phyloP scores from a whole-genome alignment of 2,329 filamentous ascomycete genomes.

The Colletotrichum euphorbiae region DNA sequence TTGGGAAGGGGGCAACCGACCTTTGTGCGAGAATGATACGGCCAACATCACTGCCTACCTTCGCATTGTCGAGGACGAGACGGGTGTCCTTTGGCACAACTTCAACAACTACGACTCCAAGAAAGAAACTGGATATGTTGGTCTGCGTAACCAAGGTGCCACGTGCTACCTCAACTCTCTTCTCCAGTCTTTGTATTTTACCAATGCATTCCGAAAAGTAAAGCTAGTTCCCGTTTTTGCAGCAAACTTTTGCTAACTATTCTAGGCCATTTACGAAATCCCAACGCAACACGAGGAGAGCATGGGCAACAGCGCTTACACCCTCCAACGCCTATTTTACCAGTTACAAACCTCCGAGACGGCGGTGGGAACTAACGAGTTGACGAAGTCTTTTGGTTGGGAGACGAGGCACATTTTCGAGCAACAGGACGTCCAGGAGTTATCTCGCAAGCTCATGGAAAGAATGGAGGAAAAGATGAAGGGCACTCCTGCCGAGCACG shows the following conservation, averaged over 20 bases:
- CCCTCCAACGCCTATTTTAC: slow-evolving; percentile 93
- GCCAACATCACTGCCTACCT: slow-evolving; percentile 88
- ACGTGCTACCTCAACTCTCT: slow-evolving; percentile 90
- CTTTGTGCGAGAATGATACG: slow-evolving; percentile 80
- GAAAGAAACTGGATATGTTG: slow-evolving; percentile 97
- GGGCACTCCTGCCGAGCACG: slow-evolving; percentile 89
- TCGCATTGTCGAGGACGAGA: slow-evolving; percentile 86
- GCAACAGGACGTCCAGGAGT: slow-evolving; percentile 97
- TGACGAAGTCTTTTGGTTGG: slow-evolving; percentile 98
- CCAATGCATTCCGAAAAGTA: slow-evolving; percentile 93
- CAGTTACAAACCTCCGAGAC: slow-evolving; percentile 87
- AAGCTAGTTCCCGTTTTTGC: slow-evolving; percentile 25
- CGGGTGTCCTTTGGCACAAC: slow-evolving; percentile 90
- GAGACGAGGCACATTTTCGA: slow-evolving; percentile 98
- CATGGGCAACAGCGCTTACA: slow-evolving; percentile 89
- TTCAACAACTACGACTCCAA: slow-evolving; percentile 98
- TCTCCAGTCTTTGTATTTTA: slow-evolving; percentile 86
- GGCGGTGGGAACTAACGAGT: slow-evolving; percentile 90
- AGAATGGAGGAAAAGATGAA: slow-evolving; percentile 98
- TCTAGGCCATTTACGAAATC: slow-evolving; percentile 93
- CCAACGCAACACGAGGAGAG: slow-evolving; percentile 88
- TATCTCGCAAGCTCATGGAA: slow-evolving; percentile 97
- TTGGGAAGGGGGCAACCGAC: slow-evolving; percentile 77
- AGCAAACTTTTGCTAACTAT: slow-evolving; percentile 7
- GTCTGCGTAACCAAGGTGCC: slow-evolving; percentile 95